Evolutionary conservation across 2,329 filamentous ascomycete genomes (phyloP).

Genomic region (Trichophaea hybrida): DNA sequence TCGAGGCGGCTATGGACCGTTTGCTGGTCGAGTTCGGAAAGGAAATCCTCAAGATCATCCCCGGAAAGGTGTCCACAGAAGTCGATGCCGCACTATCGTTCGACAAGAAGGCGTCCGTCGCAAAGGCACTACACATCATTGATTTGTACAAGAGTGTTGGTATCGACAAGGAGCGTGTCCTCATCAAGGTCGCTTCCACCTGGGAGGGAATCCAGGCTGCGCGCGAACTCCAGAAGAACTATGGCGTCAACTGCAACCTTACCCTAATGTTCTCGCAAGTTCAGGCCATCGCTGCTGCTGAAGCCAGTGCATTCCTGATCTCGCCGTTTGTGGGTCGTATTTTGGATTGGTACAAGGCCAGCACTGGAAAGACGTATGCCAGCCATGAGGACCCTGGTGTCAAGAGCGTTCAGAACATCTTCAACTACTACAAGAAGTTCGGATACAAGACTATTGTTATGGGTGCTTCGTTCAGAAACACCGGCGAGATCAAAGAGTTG

Average conservation of each 20-base stretch:
- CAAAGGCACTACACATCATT: constrained; percentile 96
- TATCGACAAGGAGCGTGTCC: constrained; percentile 80
- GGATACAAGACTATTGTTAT: constrained; percentile 95
- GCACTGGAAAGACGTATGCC: constrained; percentile 83
- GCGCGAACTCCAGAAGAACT: constrained; percentile 86
- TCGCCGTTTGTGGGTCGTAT: constrained; percentile 98
- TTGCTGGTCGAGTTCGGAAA: constrained; percentile 96
- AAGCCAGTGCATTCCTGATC: constrained; percentile 93
- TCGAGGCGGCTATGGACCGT: constrained; percentile 79
- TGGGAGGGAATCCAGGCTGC: constrained; percentile 99
- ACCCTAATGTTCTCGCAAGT: constrained; percentile 95
- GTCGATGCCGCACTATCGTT: constrained; percentile 95
- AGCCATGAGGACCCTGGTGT: constrained; percentile 91
- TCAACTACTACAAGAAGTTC: constrained; percentile 99
- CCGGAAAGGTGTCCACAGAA: constrained; percentile 97
- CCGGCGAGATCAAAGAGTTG: constrained; percentile 93
- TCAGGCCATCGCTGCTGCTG: constrained; percentile 90
- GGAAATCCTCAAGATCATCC: constrained; percentile 92
- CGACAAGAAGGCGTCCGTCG: constrained; percentile 76
- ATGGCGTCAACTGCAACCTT: constrained; percentile 96
- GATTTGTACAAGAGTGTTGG: constrained; percentile 92
- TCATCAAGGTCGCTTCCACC: constrained; percentile 98
- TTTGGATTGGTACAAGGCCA: constrained; percentile 98
- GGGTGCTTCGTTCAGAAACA: constrained; percentile 95
- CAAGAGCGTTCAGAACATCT: constrained; percentile 82